Evolutionary conservation across 2,329 filamentous ascomycete genomes (phyloP).

Genomic region (Eutypella sp.): DNA sequence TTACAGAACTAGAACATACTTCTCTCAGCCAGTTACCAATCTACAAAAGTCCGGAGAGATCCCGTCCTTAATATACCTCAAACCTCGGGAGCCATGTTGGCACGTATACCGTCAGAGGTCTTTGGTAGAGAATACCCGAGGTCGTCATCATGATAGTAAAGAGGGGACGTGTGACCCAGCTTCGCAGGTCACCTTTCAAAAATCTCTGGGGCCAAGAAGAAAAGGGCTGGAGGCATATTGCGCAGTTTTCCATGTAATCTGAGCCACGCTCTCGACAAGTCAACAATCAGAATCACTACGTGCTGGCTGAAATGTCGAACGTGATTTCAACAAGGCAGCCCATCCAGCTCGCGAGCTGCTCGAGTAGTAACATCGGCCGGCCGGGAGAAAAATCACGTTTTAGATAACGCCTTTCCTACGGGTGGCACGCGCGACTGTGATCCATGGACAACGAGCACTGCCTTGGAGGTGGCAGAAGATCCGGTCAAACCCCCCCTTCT

Average conservation of each 20-base stretch:
- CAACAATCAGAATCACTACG: background rate
- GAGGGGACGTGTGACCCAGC: background rate
- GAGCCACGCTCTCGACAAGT: background rate
- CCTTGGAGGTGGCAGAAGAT: background rate
- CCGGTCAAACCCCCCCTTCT: background rate
- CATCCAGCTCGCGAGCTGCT: background rate
- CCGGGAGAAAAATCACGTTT: background rate
- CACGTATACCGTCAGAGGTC: background rate
- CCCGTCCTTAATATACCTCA: background rate
- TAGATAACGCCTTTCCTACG: background rate
- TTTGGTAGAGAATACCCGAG: too few species aligned
- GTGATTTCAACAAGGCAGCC: background rate
- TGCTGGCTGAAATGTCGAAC: background rate
- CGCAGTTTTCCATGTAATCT: background rate
- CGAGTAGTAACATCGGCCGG: background rate
- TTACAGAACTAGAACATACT: too few species aligned
- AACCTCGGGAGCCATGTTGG: background rate
- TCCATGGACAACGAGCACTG: background rate
- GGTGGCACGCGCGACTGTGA: background rate
- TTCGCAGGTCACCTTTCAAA: background rate
- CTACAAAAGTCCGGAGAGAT: background rate
- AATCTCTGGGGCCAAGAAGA: background rate
- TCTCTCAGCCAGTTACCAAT: too few species aligned
- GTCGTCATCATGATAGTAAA: background rate
- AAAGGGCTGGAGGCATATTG: background rate